Conservation (phyloP, 78 protist genomes). For the Speleostelium caveatum region DNA sequence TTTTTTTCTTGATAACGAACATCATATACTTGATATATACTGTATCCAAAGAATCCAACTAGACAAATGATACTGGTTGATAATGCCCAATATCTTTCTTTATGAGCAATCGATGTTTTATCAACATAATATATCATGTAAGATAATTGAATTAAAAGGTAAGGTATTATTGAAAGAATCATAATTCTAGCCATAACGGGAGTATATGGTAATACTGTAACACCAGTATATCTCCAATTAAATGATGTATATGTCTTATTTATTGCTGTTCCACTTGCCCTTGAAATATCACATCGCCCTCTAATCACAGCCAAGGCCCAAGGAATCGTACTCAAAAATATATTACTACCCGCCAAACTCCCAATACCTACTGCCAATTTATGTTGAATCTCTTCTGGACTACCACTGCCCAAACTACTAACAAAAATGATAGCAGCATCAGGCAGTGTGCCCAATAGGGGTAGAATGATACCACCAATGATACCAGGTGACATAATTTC, state of each 20-base stretch:
- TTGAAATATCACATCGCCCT: slow-evolving; percentile 66
- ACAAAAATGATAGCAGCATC: slow-evolving; percentile 90
- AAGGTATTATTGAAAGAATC: slow-evolving; percentile 4
- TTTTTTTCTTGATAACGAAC: slow-evolving; percentile 22
- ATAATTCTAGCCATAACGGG: background rate
- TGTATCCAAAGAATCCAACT: slow-evolving; percentile 25
- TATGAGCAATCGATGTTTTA: background rate
- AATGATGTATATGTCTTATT: slow-evolving; percentile 8
- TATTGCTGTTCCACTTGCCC: background rate
- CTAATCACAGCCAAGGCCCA: slow-evolving; percentile 57
- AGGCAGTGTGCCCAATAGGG: slow-evolving; percentile 92
- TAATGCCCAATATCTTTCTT: slow-evolving; percentile 38
- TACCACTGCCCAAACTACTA: slow-evolving; percentile 51
- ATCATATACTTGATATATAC: slow-evolving; percentile 9
- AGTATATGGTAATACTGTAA: slow-evolving; percentile 3
- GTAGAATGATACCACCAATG: slow-evolving; percentile 85
- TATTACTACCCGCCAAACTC: slow-evolving; percentile 89
- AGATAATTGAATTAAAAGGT: background rate
- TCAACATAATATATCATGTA: background rate
- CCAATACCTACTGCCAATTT: slow-evolving; percentile 88
- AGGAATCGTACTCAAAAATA: slow-evolving; percentile 91
- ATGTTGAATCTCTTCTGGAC: slow-evolving; percentile 10
- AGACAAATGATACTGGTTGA: slow-evolving; percentile 3
- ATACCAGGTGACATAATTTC: slow-evolving; percentile 44
- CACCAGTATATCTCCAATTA: slow-evolving; percentile 16